Evolutionary conservation across 257 asterid species (phyloP).

Genomic region (Solanum stenotomum): DNA sequence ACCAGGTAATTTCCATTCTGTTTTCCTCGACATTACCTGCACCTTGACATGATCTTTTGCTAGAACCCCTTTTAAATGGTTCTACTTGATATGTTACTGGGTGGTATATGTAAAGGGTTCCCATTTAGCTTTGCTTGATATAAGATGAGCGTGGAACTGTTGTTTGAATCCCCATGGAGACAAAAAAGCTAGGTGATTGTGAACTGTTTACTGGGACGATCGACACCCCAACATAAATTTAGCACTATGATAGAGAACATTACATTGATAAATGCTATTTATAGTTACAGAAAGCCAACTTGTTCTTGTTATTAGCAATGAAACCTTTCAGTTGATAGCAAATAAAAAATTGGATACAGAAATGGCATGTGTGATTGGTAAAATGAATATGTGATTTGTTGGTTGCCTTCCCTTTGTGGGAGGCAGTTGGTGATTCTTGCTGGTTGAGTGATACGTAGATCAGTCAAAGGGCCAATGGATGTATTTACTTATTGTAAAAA

Average conservation of each 20-base stretch:
- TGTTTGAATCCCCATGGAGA: background rate
- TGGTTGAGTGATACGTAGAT: background rate
- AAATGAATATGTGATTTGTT: background rate
- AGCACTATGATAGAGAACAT: background rate
- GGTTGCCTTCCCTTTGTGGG: background rate
- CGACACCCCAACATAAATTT: background rate
- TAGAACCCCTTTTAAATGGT: background rate
- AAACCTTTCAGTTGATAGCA: background rate
- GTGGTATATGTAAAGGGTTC: background rate
- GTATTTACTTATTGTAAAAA: background rate
- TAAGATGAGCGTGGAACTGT: background rate
- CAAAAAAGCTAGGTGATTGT: background rate
- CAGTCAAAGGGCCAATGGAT: background rate
- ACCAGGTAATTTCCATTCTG: constrained; percentile 37
- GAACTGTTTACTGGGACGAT: background rate
- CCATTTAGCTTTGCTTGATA: background rate
- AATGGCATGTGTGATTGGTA: background rate
- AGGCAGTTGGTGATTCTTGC: background rate
- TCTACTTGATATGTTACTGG: background rate
- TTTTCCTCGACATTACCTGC: background rate
- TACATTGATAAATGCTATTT: background rate
- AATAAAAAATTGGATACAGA: background rate
- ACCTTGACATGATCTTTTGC: background rate
- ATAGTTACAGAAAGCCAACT: background rate
- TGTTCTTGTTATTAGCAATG: background rate